Evolutionary conservation across 345 rosid genomes (phyloP).

Genomic region (Eucalyptus globulus): DNA sequence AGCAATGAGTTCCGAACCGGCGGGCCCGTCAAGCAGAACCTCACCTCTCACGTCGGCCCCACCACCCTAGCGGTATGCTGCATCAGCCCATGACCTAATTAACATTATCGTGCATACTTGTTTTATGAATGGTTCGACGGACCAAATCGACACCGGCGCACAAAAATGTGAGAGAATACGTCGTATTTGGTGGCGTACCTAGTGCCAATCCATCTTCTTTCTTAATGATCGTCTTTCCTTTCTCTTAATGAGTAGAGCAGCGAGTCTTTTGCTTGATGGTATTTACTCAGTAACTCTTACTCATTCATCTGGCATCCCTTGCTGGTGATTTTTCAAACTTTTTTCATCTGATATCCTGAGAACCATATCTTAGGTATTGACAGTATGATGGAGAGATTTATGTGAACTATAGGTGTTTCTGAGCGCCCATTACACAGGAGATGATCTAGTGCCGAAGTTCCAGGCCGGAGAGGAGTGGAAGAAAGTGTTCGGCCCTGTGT

Average conservation of each 20-base stretch:
- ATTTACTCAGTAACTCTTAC: background rate
- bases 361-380: background rate
- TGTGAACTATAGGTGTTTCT: constrained; percentile 42
- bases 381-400: background rate
- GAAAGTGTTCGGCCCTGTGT: constrained; percentile 74
- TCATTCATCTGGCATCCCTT: background rate
- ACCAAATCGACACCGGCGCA: background rate
- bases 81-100: background rate
- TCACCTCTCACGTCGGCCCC: constrained; percentile 88
- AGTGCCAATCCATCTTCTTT: background rate
- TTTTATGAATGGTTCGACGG: background rate
- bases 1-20: constrained; percentile 76
- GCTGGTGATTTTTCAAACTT: background rate
- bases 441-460: constrained; percentile 58
- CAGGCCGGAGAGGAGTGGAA: constrained; percentile 64
- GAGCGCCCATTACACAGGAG: constrained; percentile 82
- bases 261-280: background rate
- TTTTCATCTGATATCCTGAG: background rate
- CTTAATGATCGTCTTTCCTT: background rate
- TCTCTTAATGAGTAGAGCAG: too few relatives aligned
- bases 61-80: constrained; percentile 57
- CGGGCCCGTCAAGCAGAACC: constrained; percentile 79
- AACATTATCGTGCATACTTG: background rate
- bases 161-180: background rate
- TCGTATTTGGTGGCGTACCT: background rate